Evolutionary conservation across 2,329 filamentous ascomycete species (phyloP), one percentile per base, ranked within the genome.

Genomic region (Paramyrothecium roridum): DNA sequence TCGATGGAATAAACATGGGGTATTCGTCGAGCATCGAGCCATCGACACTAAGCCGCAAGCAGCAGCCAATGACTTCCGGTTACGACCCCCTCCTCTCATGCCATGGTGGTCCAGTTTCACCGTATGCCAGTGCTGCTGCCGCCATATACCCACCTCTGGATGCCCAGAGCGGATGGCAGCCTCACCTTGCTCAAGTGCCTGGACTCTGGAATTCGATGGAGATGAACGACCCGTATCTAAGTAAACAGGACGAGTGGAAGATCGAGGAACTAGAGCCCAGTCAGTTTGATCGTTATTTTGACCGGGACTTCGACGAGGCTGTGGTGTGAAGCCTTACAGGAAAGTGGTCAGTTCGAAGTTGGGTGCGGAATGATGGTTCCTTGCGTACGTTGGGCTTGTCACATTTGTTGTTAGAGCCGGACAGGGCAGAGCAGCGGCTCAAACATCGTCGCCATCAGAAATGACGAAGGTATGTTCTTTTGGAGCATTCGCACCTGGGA

Each of bases 181-280:
- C 48, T 16, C 48, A 50, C 12, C 20, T 19, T 4, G 13, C 13
- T 30, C 10, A 11, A 8, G 23, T 3, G 3, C 10, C 48, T 8
- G 23, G 22, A 30, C 21, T 23, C 13, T 52, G 40, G 59, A 52
- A 19, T 59, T 57, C 26, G 53, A 54, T 23, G 58, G 58, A 37
- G 20, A 58, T 61, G 19, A 65, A 67, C 50, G 65, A 68, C 20
- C 62, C 56, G 7, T 71, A 69, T 50, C 62, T 75, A 26, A 71
- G 72, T 21, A 64, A 60, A 11, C 62, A 69, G 33, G 62, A 60
- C 12, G 71, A 71, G 52, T 75, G 72, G 72, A 61, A 68, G 54
- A 60, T 73, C 10, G 67, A 71, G 57, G 63, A 70, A 20, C 54
- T 74, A 10, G 65, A 66, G 21, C 59, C 57, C 20, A 61, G 62